Base-by-base conservation (phyloP, 768 basidiomycete species). In the Pisolithus orientalis region DNA sequence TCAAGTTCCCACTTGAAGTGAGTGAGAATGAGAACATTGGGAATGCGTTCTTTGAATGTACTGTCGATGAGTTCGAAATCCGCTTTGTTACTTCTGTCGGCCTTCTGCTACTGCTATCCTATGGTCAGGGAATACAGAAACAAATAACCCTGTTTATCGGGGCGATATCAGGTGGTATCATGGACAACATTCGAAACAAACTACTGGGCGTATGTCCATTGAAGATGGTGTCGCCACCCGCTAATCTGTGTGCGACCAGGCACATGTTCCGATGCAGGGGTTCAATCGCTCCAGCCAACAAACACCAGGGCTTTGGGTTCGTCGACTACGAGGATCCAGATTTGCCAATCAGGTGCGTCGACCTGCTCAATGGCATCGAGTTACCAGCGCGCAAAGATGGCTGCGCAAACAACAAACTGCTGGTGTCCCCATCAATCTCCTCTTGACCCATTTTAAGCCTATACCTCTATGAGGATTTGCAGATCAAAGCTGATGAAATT, bases 401-500 rank as follows among this genome's bases (percentile, higher is more conserved):
- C 0, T 78, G 82, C 42, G 76, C 76, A n/a, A 79, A 78, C 57
- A 87, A 87, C 67, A 77, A 78, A 49, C 65, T 88, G 17, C 67
- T 84, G 63, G 93, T 91, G 72, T 82, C 63, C 44, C 50, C 49
- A 29, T 54, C 32, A 5, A 50, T 40, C 11, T n/a, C 51, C 42
- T 11, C 1, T 6, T 27, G 37, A 7, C 39, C 47, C 25, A 24
- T 43, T 55, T 59, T 72, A 70, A 61, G 63, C 72, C 75, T 75
- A 75, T 72, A 65, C 72, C 69, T 57, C n/a, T 63, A 45, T 29
- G 40, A 5, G 44, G 31, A 27, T 21, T 53, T 51, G 39, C 63
- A 92, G 87, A 84, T 97, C 56, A 97, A 95, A 73, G 93, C 91
- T 52, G 96, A 99, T 67, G 93, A n/a, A n/a, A n/a, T n/a, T n/a